Conservation (phyloP, 2,329 filamentous ascomycete species). For the Trichophyton verrucosum region DNA sequence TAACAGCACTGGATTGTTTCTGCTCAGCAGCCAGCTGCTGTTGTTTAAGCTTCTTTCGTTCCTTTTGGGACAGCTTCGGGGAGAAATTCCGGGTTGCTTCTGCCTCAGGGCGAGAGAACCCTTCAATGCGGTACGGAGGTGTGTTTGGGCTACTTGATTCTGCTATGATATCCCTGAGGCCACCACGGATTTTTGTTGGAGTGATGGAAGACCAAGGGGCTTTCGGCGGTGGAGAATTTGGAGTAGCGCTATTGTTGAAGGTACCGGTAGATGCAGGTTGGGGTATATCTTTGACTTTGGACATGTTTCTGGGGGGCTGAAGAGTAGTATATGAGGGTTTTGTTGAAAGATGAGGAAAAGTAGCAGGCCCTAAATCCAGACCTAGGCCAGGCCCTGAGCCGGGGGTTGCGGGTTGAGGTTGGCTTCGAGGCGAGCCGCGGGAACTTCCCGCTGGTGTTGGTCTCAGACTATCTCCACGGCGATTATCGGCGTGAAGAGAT, state of each 20-base stretch:
- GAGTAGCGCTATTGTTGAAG: constrained; percentile 18
- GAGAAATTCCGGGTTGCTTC: constrained; percentile 27
- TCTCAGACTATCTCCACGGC: neutral
- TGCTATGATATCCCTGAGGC: constrained; percentile 65
- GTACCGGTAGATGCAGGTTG: constrained; percentile 5
- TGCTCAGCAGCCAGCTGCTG: constrained; percentile 38
- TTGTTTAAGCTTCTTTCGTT: constrained; percentile 73
- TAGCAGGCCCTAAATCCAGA: neutral
- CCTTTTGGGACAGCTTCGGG: constrained; percentile 74
- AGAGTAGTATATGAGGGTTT: neutral
- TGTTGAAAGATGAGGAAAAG: neutral
- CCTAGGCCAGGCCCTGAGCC: neutral
- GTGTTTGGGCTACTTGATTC: constrained; percentile 42
- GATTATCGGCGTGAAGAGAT: neutral
- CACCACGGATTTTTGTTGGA: constrained; percentile 51
- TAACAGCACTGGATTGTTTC: constrained; percentile 29
- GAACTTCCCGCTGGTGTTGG: neutral
- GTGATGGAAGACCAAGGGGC: constrained; percentile 43
- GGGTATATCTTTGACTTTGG: neutral
- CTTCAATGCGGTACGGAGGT: constrained; percentile 42
- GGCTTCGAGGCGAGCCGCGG: neutral
- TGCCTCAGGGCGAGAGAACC: constrained; percentile 34
- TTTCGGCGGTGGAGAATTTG: constrained; percentile 16
- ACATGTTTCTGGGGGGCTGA: neutral
- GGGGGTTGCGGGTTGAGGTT: neutral